Evolutionary conservation across 2,329 filamentous ascomycete species (phyloP).

Genomic region (Xenosphaeropsis pyriputrescens): DNA sequence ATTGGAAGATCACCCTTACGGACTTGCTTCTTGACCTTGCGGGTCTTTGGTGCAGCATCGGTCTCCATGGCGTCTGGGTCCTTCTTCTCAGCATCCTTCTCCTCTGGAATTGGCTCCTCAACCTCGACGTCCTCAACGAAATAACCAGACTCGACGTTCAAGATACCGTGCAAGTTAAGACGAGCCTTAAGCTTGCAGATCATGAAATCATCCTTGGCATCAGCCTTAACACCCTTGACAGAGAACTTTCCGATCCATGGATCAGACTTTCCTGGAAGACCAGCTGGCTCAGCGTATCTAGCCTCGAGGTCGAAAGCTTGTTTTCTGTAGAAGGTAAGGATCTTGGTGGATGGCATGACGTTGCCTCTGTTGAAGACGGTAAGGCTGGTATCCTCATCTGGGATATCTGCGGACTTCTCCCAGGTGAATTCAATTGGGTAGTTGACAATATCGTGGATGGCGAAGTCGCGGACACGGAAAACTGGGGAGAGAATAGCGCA

Average conservation of each 20-base stretch:
- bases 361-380: constrained; percentile 98
- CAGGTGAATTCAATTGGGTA: constrained; percentile 98
- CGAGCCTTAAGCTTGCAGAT: constrained; percentile 99
- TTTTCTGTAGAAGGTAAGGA: constrained; percentile 98
- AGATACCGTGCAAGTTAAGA: constrained; percentile 87
- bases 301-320: constrained; percentile 95
- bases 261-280: constrained; percentile 76
- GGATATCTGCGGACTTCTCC: constrained; percentile 97
- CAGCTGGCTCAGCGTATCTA: constrained; percentile 75
- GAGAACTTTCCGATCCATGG: constrained; percentile 97
- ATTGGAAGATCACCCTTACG: constrained; percentile 93
- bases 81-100: constrained; percentile 39
- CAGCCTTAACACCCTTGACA: constrained; percentile 92
- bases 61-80: constrained; percentile 59
- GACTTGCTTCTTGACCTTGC: constrained; percentile 99
- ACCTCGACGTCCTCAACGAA: constrained; percentile 97
- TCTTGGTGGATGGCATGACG: constrained; percentile 95
- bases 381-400: constrained; percentile 92
- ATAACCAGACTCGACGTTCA: constrained; percentile 95
- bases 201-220: constrained; percentile 94
- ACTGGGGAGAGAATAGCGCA: constrained; percentile 94
- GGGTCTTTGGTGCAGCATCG: constrained; percentile 68
- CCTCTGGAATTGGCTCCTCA: constrained; percentile 78
- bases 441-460: constrained; percentile 91
- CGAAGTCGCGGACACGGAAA: constrained; percentile 97